phyloP scores from a whole-genome alignment of 768 basidiomycete genomes.

The Rhizopogon roseolus region DNA sequence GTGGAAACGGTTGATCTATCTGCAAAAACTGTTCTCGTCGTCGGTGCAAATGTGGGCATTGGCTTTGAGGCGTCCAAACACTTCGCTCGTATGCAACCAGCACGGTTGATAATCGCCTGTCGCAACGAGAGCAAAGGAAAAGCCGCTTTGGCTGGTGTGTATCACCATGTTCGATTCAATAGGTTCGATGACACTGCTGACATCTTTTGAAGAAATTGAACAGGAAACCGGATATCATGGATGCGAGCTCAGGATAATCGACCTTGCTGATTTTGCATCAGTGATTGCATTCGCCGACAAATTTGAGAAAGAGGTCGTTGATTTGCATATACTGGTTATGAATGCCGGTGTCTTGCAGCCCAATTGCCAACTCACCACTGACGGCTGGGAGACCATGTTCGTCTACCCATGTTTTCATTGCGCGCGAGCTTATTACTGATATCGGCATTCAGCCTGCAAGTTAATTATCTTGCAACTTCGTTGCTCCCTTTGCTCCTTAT shows the following conservation, averaged over 20 bases:
- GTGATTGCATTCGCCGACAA: conserved; percentile 33
- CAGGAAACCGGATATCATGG: conserved; percentile 21
- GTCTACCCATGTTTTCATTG: conserved; percentile 4
- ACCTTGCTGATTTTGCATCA: conserved; percentile 37
- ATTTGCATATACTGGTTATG: conserved; percentile 39
- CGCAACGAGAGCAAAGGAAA: conserved; percentile 21
- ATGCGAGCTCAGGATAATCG: conserved; percentile 36
- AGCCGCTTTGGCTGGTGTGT: conserved; percentile 17
- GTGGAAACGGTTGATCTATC: conserved; percentile 17
- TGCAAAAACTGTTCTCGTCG: conserved; percentile 26
- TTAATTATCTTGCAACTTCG: conserved; percentile 29
- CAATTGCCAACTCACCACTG: conserved; percentile 22
- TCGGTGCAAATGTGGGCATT: conserved; percentile 29
- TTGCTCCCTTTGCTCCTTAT: conserved; percentile 29
- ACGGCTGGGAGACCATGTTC: conserved; percentile 46
- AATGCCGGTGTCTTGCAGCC: conserved; percentile 30
- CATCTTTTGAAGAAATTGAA: conserved; percentile 15
- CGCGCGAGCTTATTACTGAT: background rate
- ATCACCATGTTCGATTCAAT: background rate
- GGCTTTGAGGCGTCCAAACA: conserved; percentile 28
- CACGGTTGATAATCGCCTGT: conserved; percentile 23
- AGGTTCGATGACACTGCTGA: background rate
- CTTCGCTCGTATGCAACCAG: conserved; percentile 25
- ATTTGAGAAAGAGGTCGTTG: conserved; percentile 12
- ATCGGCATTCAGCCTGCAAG: conserved; percentile 23